These are phyloP conservation scores for Malassezia brasiliensis DNA, from an alignment of 1,284 basidiomycete genomes.

Conservation along the genomic window DNA sequence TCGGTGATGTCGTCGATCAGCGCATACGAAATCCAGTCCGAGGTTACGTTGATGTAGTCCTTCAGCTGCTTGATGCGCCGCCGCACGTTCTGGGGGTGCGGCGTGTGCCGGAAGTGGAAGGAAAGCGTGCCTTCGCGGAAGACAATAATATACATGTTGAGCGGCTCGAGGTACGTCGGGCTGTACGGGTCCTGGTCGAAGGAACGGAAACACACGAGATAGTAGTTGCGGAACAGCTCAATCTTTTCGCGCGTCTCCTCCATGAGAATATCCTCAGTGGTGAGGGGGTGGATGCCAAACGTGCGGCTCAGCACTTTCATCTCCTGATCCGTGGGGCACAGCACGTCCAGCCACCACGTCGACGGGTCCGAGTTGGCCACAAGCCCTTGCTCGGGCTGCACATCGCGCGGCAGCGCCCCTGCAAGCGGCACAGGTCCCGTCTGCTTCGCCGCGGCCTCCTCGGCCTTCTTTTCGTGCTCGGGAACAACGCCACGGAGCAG, in stretches of 20 bases:
- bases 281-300: constrained; percentile 92
- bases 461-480: not conserved
- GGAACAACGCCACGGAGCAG: constrained; percentile 60
- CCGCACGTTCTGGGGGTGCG: constrained; percentile 94
- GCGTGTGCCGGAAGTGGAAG: constrained; percentile 96
- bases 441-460: not conserved
- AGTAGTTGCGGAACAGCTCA: constrained; percentile 96
- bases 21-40: constrained; percentile 99
- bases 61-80: constrained; percentile 97
- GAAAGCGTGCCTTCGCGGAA: constrained; percentile 93
- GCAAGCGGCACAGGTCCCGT: not conserved
- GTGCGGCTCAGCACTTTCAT: constrained; percentile 77
- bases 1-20: constrained; percentile 99
- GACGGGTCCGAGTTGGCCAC: constrained; percentile 55
- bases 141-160: constrained; percentile 99
- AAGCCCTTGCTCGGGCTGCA: not conserved
- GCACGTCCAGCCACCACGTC: constrained; percentile 97
- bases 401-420: not conserved
- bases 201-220: constrained; percentile 96
- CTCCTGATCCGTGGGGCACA: constrained; percentile 90
- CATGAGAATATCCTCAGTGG: constrained; percentile 98
- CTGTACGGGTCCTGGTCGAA: constrained; percentile 99
- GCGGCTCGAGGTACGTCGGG: constrained; percentile 89
- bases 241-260: constrained; percentile 99
- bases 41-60: constrained; percentile 97